These are phyloP conservation scores for Anisodus acutangulus DNA, from an alignment of 257 asterid genomes.

Conservation along the genomic window DNA sequence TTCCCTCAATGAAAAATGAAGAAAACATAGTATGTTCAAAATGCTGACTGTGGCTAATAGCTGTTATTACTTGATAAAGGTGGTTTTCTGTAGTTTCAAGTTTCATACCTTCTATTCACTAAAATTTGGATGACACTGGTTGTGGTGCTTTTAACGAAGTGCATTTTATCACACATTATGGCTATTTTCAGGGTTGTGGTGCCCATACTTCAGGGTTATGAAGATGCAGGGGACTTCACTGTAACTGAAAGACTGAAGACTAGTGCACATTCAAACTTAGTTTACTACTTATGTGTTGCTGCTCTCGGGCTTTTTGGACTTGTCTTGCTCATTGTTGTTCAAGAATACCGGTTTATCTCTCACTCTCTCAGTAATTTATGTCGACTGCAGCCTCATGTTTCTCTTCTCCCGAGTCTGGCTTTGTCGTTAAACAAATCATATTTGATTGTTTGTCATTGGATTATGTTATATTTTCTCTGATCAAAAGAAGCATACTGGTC, in stretches of 20 bases:
- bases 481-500: background rate
- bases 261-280: slow-evolving; percentile 69
- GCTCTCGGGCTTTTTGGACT: slow-evolving; percentile 61
- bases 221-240: slow-evolving; percentile 90
- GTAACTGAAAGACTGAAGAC: slow-evolving; percentile 67
- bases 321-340: slow-evolving; percentile 56
- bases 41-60: background rate
- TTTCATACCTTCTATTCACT: background rate
- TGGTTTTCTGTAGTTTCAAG: slow-evolving; percentile 21
- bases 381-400: slow-evolving; percentile 14
- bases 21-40: background rate
- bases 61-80: background rate
- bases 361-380: slow-evolving; percentile 28
- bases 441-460: background rate
- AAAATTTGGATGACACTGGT: slow-evolving; percentile 13
- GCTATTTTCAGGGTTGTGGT: slow-evolving; percentile 84
- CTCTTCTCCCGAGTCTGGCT: background rate
- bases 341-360: slow-evolving; percentile 61
- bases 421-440: background rate
- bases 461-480: background rate
- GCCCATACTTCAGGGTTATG: slow-evolving; percentile 85
- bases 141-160: slow-evolving; percentile 14
- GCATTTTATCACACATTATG: slow-evolving; percentile 54
- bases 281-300: slow-evolving; percentile 65
- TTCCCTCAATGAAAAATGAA: background rate